Conservation (phyloP, 176 grass and related monocot species). For the Juncus inflexus region DNA sequence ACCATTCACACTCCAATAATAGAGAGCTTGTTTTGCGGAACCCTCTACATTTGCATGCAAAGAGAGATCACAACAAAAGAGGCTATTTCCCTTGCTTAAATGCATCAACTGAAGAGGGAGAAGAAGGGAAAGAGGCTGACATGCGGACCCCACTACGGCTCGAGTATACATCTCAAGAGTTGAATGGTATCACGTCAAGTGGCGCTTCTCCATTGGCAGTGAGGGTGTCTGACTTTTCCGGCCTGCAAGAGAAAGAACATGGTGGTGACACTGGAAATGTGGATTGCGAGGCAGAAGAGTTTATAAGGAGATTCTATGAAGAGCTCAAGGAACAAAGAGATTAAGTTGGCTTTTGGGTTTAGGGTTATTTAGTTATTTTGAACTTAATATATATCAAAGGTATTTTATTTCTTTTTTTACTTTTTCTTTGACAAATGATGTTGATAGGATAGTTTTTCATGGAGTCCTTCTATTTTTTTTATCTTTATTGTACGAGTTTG, state of each 20-base stretch:
- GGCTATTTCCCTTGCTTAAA: conserved; percentile 21
- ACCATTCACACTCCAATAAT: conserved; percentile 10
- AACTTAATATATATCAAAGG: background rate
- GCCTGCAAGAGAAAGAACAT: background rate
- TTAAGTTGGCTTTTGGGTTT: background rate
- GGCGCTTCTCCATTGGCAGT: background rate
- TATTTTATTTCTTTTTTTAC: conserved; percentile 10
- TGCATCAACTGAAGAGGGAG: background rate
- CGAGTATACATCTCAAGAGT: conserved; percentile 4
- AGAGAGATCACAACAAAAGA: conserved; percentile 23
- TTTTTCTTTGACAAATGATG: background rate
- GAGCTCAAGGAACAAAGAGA: conserved; percentile 16
- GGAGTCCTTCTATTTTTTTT: too few species aligned
- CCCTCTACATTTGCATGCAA: conserved; percentile 3
- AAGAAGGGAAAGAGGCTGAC: conserved; percentile 20
- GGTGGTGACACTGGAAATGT: background rate
- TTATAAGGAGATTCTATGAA: conserved; percentile 26
- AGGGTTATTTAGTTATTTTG: conserved; percentile 4
- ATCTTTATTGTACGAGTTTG: too few species aligned
- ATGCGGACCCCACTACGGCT: conserved; percentile 19
- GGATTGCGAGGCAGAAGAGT: conserved; percentile 19
- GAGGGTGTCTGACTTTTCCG: conserved; percentile 6
- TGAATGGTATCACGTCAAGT: background rate
- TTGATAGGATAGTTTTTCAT: too few species aligned
- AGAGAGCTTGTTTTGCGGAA: conserved; percentile 10